Evolutionary conservation across 2,329 filamentous ascomycete species (phyloP), one percentile per base, ranked within the genome.

Genomic region (Talaromyces amestolkiae): DNA sequence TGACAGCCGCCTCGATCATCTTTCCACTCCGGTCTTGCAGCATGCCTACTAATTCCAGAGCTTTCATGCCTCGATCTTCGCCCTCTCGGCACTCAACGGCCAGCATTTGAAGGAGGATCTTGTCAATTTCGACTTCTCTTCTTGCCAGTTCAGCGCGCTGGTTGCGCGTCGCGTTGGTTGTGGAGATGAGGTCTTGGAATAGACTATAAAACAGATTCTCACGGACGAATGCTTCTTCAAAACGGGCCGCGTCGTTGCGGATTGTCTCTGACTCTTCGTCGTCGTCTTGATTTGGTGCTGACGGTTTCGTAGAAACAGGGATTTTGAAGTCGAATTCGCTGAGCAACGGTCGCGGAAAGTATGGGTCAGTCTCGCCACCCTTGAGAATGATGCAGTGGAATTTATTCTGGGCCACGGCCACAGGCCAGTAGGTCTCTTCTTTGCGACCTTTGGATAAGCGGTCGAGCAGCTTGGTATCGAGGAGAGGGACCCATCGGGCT

Each of bases 311-410:
- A 3, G 87, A 86, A 39, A 97, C 81, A 0, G 96, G 95, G 19
- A 99, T 86, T 51, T 89, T 87, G 76, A 99, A 96, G 58, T 93
- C 91, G 74, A 99, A 99, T 76, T 99, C 95, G 49, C 90, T 93
- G 41, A 99, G 88, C 43, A 97, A 82, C 2, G 92, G 93, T 10
- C 91, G 89, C 11, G 92, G 95, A 80, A 94, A 98, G 81, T 95
- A 97, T 0, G 94, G 93, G 74, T 97, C 92, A 74, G 90, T 87
- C 75, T 99, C 95, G 41, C 91, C 91, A 68, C 95, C 95, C 80
- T 99, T 99, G 74, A 99, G 88, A 72, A 99, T 98, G 79, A 99
- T 97, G 81, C 96, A 99, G 83, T 98, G 94, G 78, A 99, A 99
- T 73, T 91, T 94, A 73, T 91, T 86, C 72, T 93, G 88, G 2